A percentile compares a stretch with the other conserved stretches of the same genome.
These are phyloP conservation scores for Hypsizygus marmoreus DNA, from an alignment of 768 basidiomycete genomes.

Conservation along the genomic window DNA sequence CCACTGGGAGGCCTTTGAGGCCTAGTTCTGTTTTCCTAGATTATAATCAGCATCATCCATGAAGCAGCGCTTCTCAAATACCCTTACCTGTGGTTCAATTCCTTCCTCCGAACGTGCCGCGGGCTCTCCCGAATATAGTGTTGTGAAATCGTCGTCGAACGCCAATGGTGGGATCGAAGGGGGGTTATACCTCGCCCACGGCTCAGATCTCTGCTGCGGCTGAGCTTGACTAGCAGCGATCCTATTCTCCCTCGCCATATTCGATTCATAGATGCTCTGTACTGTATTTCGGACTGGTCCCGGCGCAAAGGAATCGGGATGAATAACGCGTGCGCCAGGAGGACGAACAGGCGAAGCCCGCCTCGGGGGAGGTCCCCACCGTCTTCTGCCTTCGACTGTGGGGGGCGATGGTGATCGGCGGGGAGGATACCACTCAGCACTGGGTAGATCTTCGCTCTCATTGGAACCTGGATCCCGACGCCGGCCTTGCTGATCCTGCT, in stretches of 20 bases:
- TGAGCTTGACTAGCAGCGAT: conserved; percentile 3
- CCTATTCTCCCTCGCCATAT: conserved; percentile 17
- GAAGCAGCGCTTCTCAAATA: too few species aligned
- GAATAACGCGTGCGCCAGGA: conserved; percentile 23
- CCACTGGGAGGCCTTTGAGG: too few species aligned
- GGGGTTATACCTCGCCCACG: neutral
- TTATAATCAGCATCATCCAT: too few species aligned
- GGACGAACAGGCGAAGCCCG: conserved; percentile 12
- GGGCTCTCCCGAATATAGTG: neutral
- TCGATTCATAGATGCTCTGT: conserved; percentile 27
- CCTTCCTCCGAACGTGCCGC: neutral
- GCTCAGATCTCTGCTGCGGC: neutral
- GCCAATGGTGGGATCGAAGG: conserved; percentile 39
- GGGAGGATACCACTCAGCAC: neutral
- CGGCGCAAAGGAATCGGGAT: conserved; percentile 41
- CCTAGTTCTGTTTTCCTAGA: too few species aligned
- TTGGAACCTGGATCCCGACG: too few species aligned
- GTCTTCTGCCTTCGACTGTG: neutral
- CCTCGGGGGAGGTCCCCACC: conserved; percentile 2
- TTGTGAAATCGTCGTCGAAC: conserved; percentile 29
- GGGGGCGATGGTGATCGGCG: conserved; percentile 13
- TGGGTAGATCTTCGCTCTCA: neutral
- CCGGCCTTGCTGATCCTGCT: neutral
- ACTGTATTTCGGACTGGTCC: conserved; percentile 54
- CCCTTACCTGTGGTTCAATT: neutral